Evolutionary conservation across 495 filamentous ascomycete genomes (phyloP).

Genomic region (Penicillium silybi): DNA sequence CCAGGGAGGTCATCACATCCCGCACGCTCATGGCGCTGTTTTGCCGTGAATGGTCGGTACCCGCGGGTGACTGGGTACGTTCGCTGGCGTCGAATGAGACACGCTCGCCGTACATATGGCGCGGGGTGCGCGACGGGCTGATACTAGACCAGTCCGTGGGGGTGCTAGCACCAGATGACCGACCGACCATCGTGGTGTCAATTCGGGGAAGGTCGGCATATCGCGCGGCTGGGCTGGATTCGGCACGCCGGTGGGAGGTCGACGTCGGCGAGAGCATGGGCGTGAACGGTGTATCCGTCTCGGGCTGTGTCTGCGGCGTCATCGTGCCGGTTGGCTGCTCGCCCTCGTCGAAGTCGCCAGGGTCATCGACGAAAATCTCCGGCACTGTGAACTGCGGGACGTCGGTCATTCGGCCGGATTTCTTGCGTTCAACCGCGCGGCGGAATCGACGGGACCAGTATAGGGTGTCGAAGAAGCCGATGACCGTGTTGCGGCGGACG

Average conservation of each 20-base stretch:
- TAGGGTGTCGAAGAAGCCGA: constrained; percentile 94
- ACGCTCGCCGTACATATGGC: constrained; percentile 27
- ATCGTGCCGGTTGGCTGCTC: constrained; percentile 17
- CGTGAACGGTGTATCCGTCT: constrained; percentile 13
- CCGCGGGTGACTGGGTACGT: constrained; percentile 8
- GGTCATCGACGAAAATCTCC: constrained; percentile 83
- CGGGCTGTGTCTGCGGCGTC: constrained; percentile 21
- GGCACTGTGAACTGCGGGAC: constrained; percentile 82
- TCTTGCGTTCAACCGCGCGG: constrained; percentile 61
- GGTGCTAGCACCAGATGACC: constrained; percentile 24
- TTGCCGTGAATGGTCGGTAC: constrained; percentile 32
- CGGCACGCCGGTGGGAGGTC: constrained; percentile 19
- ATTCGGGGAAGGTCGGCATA: constrained; percentile 30
- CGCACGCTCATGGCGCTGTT: constrained; percentile 70
- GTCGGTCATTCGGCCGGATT: constrained; percentile 66
- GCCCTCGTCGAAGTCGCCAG: constrained; percentile 35
- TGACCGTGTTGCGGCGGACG: constrained; percentile 80
- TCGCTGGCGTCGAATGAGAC: constrained; percentile 28
- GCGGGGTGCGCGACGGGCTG: constrained; percentile 40
- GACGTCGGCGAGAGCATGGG: constrained; percentile 40
- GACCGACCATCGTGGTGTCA: constrained; percentile 37
- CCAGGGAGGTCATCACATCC: constrained; percentile 76
- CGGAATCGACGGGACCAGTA: constrained; percentile 85
- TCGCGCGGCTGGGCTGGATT: constrained; percentile 24
- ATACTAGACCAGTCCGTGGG: constrained; percentile 47